phyloP scores from a whole-genome alignment of 164 flowering plant species.

The Berberis thunbergii region DNA sequence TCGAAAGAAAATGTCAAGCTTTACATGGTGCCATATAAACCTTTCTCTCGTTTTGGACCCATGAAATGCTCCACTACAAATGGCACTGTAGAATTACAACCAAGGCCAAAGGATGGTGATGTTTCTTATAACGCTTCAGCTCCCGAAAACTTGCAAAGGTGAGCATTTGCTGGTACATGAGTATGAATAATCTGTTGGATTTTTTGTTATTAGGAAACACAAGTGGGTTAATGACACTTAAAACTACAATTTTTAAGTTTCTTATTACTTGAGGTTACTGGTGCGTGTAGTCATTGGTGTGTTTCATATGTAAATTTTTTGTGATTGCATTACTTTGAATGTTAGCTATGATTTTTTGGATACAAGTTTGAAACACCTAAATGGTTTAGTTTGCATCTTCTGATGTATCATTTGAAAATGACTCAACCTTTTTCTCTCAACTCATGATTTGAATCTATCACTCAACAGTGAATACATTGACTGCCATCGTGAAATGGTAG shows the following conservation, averaged over 20 bases:
- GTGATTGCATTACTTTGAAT: no score
- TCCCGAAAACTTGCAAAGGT: slow-evolving; percentile 10
- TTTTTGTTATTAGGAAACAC: no score
- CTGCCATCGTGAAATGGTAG: slow-evolving; percentile 3
- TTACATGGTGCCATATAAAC: slow-evolving; percentile 8
- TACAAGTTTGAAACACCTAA: neutral
- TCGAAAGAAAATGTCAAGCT: slow-evolving; percentile 5
- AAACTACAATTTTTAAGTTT: neutral
- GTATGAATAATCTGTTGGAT: neutral
- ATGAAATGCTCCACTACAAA: slow-evolving; percentile 11
- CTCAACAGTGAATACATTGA: no score
- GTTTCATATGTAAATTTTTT: neutral
- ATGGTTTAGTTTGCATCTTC: neutral
- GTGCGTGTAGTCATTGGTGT: neutral
- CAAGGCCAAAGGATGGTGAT: neutral
- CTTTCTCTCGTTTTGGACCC: neutral
- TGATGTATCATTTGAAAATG: neutral
- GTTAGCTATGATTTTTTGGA: neutral
- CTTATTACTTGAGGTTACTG: neutral
- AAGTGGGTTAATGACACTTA: no score
- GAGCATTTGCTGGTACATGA: neutral
- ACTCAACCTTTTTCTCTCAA: neutral
- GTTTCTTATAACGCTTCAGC: slow-evolving; percentile 2
- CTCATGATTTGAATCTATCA: neutral
- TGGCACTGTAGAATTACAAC: slow-evolving; percentile 1